These are phyloP conservation scores for Cladorrhinum sp. DNA, from an alignment of 2,329 filamentous ascomycete species.

Conservation along the genomic window DNA sequence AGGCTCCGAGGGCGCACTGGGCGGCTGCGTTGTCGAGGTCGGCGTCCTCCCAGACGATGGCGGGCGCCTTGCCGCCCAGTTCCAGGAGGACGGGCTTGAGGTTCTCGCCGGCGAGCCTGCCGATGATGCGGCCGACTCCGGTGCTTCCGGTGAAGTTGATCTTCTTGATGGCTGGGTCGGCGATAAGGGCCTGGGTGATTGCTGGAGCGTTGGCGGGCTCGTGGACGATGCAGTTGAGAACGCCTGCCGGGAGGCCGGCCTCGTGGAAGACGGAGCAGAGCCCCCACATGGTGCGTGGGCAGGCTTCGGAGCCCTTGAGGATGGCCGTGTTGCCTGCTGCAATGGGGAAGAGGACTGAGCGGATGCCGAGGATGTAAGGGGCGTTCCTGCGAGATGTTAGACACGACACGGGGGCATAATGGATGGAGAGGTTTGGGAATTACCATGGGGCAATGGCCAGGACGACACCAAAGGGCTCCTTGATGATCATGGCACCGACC, in stretches of 20 bases:
- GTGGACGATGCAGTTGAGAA: constrained; percentile 68
- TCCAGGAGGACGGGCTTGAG: constrained; percentile 80
- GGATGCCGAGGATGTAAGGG: constrained; percentile 51
- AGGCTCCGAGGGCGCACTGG: constrained; percentile 66
- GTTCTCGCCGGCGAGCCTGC: constrained; percentile 63
- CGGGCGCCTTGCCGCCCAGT: constrained; percentile 76
- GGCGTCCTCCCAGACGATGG: constrained; percentile 77
- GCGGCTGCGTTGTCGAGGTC: constrained; percentile 68
- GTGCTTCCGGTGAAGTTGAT: constrained; percentile 86
- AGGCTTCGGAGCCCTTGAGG: constrained; percentile 67
- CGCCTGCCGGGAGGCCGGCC: constrained; percentile 73
- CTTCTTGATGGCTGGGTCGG: constrained; percentile 66
- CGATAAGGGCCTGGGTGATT: constrained; percentile 66
- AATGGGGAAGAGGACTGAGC: constrained; percentile 60
- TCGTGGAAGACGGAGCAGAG: constrained; percentile 64
- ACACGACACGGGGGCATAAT: not conserved
- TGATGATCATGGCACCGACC: constrained; percentile 61
- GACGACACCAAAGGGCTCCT: constrained; percentile 76
- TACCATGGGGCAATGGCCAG: constrained; percentile 81
- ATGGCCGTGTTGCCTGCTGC: constrained; percentile 76
- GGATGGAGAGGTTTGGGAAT: constrained; percentile 19
- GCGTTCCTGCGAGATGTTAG: constrained; percentile 49
- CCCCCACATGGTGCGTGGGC: constrained; percentile 61
- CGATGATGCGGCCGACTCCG: constrained; percentile 69
- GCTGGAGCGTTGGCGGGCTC: constrained; percentile 63